Base-by-base conservation (phyloP, 2,329 filamentous ascomycete species). In the Lecanosticta acicola region DNA sequence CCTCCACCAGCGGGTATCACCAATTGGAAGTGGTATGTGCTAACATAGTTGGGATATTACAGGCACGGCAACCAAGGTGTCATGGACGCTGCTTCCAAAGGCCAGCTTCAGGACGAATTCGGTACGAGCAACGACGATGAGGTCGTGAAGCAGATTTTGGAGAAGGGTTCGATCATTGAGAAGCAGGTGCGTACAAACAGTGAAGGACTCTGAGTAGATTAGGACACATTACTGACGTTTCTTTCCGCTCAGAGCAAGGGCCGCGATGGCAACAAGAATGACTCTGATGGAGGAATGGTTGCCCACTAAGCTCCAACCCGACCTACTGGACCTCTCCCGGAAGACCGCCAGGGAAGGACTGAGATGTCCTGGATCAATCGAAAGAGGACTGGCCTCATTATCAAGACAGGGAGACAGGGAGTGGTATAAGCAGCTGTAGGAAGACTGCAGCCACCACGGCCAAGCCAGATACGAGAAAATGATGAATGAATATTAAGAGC, bases 31-130 rank as follows among this genome's bases (percentile, higher is more conserved):
- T 10, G 1, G 13, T 24, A 8, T 7, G 13, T 34, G 18, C 32
- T 48, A 20, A 45, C 42, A 29, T 10, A 4, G 5, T 5, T 29
- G 24, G 11, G 11, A 29, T 21, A 1, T 21, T 44, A 49, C 48
- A 94, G 89, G 68, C 89, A 95, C 67, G 91, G 91, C 55, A 80
- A 79, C 36, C 88, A 95, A 67, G 91, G 91, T 46, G 78, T 82
- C 48, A 73, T 85, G 35, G 85, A 96, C 63, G 71, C 73, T 8
- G 89, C 90, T 7, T 85, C 87, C 58, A 86, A 94, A 56, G 70
- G 74, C 35, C 75, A 75, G 38, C 76, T 98, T 3, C 83, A 93
- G 62, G 84, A 82, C 57, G 90, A 97, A 71, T 98, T 98, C 59
- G 88, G 87, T 57, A 91, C 87, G 11, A 71, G 76, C 58, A 75